Evolutionary conservation across 1,284 basidiomycete genomes (phyloP), one percentile per base, ranked within the genome.

Genomic region (Porogramme epimiltina): DNA sequence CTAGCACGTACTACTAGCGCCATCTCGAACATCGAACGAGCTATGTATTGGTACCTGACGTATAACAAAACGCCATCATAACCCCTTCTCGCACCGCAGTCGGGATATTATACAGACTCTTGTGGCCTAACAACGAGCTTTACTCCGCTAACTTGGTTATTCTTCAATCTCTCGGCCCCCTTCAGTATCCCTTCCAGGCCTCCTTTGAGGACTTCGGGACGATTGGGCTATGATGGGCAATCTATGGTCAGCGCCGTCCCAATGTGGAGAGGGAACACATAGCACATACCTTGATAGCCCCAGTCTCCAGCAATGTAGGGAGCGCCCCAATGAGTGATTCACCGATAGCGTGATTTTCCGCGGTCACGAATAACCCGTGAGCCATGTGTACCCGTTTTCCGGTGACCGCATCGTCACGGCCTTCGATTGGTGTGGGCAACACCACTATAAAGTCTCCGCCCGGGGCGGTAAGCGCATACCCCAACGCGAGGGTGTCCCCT

Each of bases 121-220:
- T 74, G 72, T 1, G 80, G 80, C 44, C 65, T 72, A 2, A 57
- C 75, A 16, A 84, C 70, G 8, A 85, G 63, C 59, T 84, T 83
- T 15, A 65, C 61, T 1, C 72, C 78, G 22, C 77, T 81, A n/a
- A 83, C 70, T 47, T 73, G 52, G 6, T 71, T 66, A 3, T 62
- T 59, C 56, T 67, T 62, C 62, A 83, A 45, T 52, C 67, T 66
- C 31, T 71, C 63, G 42, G 84, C 58, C 0, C 76, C 82, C 10
- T 49, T 69, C 0, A 57, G 41, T 16, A 84, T 73, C 3, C 75
- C 79, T 2, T 57, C 58, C 13, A 84, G 62, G 8, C 82, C 81
- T 28, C 67, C 65, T 0, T 74, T 67, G 3, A 84, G 60, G 9
- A 80, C 62, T 57, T 80, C 73, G 1, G 71, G 55, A 2, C 34